These are phyloP conservation scores for Elsinoe ampelina DNA, from an alignment of 2,329 filamentous ascomycete genomes.

Conservation along the genomic window DNA sequence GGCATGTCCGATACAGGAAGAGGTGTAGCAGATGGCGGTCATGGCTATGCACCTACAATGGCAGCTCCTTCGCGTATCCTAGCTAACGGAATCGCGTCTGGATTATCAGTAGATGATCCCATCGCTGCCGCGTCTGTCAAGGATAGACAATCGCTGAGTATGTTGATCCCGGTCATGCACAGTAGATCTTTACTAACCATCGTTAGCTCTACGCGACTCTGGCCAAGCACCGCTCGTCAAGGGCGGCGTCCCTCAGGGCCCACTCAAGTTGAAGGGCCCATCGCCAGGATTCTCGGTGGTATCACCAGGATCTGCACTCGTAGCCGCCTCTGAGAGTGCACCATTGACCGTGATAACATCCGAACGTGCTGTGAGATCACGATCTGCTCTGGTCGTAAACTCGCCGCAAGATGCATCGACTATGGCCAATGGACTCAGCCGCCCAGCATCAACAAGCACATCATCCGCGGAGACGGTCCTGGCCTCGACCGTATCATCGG, in stretches of 20 bases:
- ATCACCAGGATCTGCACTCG: background rate
- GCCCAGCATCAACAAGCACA: background rate
- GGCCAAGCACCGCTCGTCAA: background rate
- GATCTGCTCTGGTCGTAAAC: background rate
- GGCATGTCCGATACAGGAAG: background rate
- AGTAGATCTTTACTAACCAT: background rate
- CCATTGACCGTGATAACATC: no score
- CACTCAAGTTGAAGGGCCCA: background rate
- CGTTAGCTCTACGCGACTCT: constrained; percentile 7
- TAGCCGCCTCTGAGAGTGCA: background rate
- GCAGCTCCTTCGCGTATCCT: background rate
- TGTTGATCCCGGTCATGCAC: background rate
- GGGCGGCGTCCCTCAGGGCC: background rate
- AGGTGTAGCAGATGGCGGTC: background rate
- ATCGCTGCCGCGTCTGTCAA: constrained; percentile 6
- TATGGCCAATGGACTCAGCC: no score
- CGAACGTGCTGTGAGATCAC: no score
- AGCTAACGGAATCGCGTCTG: background rate
- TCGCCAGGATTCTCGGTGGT: background rate
- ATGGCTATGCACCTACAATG: background rate
- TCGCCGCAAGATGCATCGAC: background rate
- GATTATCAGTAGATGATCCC: background rate
- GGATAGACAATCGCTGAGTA: constrained; percentile 12
- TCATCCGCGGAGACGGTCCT: background rate
- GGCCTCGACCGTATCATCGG: no score